Evolutionary conservation across 2,329 filamentous ascomycete species (phyloP).

Genomic region (Colletotrichum australisinense): DNA sequence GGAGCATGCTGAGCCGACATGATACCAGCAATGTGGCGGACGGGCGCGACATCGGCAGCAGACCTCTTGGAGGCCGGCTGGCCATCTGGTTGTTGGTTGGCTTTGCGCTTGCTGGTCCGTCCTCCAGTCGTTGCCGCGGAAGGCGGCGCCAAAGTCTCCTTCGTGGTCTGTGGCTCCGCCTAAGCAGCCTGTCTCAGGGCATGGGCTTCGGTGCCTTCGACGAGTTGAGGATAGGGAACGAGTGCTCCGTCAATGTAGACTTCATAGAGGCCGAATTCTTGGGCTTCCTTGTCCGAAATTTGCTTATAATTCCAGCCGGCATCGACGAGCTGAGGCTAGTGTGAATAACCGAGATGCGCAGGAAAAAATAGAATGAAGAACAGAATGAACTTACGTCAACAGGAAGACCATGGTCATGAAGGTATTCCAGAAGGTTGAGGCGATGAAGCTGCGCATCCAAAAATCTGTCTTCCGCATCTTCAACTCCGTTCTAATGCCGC

Average conservation of each 20-base stretch:
- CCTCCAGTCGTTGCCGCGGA: conserved; percentile 22
- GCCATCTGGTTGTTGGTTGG: conserved; percentile 60
- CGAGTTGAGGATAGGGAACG: conserved; percentile 57
- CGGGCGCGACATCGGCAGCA: conserved; percentile 43
- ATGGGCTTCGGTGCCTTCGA: conserved; percentile 50
- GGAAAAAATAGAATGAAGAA: neutral
- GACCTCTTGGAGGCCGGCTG: conserved; percentile 62
- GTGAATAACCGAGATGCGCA: conserved; percentile 36
- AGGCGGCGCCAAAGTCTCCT: conserved; percentile 9
- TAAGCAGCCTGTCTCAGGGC: conserved; percentile 33
- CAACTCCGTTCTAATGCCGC: conserved; percentile 48
- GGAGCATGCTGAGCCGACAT: conserved; percentile 46
- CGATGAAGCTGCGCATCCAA: conserved; percentile 59
- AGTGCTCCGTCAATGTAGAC: conserved; percentile 53
- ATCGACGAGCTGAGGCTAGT: conserved; percentile 50
- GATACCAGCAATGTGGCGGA: conserved; percentile 40
- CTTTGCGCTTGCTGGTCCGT: conserved; percentile 57
- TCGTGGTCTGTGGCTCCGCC: conserved; percentile 25
- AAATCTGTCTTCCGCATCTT: conserved; percentile 54
- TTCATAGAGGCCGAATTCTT: conserved; percentile 57
- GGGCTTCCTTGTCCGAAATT: conserved; percentile 56
- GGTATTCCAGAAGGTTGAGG: conserved; percentile 56
- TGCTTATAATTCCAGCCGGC: conserved; percentile 57
- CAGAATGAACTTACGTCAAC: conserved; percentile 57
- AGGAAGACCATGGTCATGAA: conserved; percentile 57